Conservation (phyloP, 2,329 filamentous ascomycete genomes). For the Elsinoe necatrix region DNA sequence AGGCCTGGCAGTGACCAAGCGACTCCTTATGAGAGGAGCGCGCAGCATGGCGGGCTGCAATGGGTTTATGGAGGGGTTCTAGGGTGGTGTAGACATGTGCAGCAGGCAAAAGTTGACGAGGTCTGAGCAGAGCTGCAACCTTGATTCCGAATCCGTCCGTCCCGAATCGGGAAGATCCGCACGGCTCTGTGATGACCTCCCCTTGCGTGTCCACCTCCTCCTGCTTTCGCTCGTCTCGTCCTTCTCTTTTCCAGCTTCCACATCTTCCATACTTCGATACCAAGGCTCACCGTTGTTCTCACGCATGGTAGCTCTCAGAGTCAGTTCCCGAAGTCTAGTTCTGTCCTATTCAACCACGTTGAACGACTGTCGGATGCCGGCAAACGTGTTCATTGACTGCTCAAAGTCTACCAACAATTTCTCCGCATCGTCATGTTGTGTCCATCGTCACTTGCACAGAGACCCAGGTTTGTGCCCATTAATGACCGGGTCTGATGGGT, state of each 20-base stretch:
- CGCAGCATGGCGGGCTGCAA: constrained; percentile 21
- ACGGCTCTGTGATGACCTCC: too few relatives aligned
- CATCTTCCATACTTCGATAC: too few relatives aligned
- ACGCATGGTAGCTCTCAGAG: too few relatives aligned
- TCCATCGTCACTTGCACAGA: background rate
- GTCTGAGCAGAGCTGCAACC: constrained; percentile 3
- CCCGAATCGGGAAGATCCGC: background rate
- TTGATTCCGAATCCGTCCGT: background rate
- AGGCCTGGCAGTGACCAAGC: constrained; percentile 14
- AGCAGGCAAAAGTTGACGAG: background rate
- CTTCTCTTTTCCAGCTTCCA: background rate
- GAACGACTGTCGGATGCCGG: background rate
- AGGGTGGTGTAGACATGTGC: background rate
- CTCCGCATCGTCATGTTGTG: background rate
- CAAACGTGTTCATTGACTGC: background rate
- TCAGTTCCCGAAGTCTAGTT: too few relatives aligned
- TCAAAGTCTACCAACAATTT: background rate
- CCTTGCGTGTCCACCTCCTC: too few relatives aligned
- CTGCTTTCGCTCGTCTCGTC: background rate
- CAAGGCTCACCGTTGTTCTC: too few relatives aligned
- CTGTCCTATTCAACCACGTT: background rate
- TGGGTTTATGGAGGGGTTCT: constrained; percentile 7
- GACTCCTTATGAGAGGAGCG: constrained; percentile 19
- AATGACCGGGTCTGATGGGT: too few relatives aligned
- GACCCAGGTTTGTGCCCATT: too few relatives aligned